These are phyloP conservation scores for Pythium rishiriense DNA, from an alignment of 352 stramenopile genomes.

Conservation along the genomic window DNA sequence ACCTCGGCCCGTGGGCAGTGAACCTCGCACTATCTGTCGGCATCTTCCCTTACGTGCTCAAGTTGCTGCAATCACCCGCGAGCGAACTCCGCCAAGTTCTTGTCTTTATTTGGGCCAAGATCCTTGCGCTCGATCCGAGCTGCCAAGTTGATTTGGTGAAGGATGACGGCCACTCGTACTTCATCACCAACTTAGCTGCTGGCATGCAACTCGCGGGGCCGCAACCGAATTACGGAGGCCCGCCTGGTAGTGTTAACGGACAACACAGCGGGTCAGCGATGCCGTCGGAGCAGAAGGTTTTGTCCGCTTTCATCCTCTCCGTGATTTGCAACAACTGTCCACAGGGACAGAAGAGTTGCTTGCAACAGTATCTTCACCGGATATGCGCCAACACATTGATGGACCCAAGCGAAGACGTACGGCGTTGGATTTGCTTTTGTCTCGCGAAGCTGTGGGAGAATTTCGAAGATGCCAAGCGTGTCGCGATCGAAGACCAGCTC, in stretches of 20 bases:
- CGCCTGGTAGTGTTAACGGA: constrained; percentile 12
- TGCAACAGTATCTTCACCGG: constrained; percentile 89
- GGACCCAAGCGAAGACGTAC: constrained; percentile 69
- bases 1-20: constrained; percentile 91
- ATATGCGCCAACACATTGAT: constrained; percentile 69
- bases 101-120: constrained; percentile 92
- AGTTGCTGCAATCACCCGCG: constrained; percentile 95
- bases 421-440: constrained; percentile 90
- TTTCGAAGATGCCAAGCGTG: constrained; percentile 86
- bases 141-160: constrained; percentile 97
- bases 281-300: constrained; percentile 91
- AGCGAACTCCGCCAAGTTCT: constrained; percentile 96
- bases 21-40: constrained; percentile 93
- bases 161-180: constrained; percentile 94
- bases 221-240: not conserved
- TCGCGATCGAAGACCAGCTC: constrained; percentile 84
- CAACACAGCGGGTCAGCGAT: constrained; percentile 30
- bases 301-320: constrained; percentile 96
- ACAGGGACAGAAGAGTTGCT: constrained; percentile 91
- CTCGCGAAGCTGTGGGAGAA: constrained; percentile 95
- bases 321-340: constrained; percentile 93
- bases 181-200: constrained; percentile 92
- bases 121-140: constrained; percentile 95
- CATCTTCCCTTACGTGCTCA: constrained; percentile 99
- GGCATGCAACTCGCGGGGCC: constrained; percentile 39